phyloP scores from a whole-genome alignment of 768 basidiomycete genomes.

The Leccinellum rugosiceps region DNA sequence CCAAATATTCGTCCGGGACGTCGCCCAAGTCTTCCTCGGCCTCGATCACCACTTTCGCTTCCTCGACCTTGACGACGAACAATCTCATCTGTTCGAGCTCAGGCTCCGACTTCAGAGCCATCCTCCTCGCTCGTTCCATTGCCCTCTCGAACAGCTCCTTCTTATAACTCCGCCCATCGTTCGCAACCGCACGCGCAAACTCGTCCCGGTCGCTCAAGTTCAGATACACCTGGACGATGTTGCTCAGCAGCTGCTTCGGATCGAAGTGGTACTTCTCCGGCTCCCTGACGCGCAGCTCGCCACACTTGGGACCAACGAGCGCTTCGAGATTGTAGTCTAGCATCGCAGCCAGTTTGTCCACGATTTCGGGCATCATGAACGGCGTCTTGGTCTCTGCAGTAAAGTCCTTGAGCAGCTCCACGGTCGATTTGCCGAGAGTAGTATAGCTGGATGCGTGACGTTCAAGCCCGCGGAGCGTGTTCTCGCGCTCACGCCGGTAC shows the following conservation, averaged over 20 bases:
- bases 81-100: constrained; percentile 69
- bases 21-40: constrained; percentile 93
- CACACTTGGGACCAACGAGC: constrained; percentile 85
- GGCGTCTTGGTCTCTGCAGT: constrained; percentile 89
- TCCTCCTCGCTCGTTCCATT: constrained; percentile 57
- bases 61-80: constrained; percentile 84
- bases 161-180: constrained; percentile 90
- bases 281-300: constrained; percentile 81
- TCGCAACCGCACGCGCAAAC: constrained; percentile 85
- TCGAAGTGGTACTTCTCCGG: constrained; percentile 88
- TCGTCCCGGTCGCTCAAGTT: constrained; percentile 78
- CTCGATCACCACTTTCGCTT: constrained; percentile 70
- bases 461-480: constrained; percentile 75
- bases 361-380: constrained; percentile 96
- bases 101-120: constrained; percentile 65
- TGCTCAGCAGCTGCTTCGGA: constrained; percentile 75
- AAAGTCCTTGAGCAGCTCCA: constrained; percentile 88
- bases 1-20: constrained; percentile 91
- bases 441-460: constrained; percentile 83
- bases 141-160: constrained; percentile 82
- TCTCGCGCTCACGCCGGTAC: constrained; percentile 82
- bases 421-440: constrained; percentile 81
- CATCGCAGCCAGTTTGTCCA: constrained; percentile 94
- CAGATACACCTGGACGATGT: constrained; percentile 86
- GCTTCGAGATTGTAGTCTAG: constrained; percentile 90